Evolutionary conservation across 805 yeast species (phyloP).

Genomic region (Jamesozyma spencerorum): DNA sequence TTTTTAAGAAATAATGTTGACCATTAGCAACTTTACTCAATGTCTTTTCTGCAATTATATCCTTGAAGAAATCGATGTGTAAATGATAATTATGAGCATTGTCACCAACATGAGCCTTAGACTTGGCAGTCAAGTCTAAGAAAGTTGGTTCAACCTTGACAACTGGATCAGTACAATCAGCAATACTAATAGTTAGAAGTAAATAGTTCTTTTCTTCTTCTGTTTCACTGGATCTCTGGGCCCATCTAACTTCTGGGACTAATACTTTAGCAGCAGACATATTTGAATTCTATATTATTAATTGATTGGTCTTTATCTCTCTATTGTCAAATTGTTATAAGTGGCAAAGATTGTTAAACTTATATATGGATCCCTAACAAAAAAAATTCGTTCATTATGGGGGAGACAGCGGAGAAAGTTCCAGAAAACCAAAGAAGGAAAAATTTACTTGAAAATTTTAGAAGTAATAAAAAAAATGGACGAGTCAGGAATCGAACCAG

Average conservation of each 20-base stretch:
- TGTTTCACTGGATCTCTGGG: conserved; percentile 81
- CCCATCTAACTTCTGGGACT: conserved; percentile 72
- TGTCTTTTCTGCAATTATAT: conserved; percentile 60
- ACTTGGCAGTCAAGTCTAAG: conserved; percentile 39
- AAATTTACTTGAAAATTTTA: neutral
- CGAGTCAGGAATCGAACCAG: conserved; percentile 76
- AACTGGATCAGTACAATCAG: conserved; percentile 57
- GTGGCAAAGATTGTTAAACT: neutral
- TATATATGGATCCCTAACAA: neutral
- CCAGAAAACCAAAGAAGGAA: conserved; percentile 1
- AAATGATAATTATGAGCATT: conserved; percentile 44
- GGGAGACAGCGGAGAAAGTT: neutral
- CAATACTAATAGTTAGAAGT: conserved; percentile 61
- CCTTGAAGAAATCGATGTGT: conserved; percentile 65
- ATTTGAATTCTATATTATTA: neutral
- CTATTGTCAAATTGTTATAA: neutral
- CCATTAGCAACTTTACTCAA: conserved; percentile 45
- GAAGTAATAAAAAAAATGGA: conserved; percentile 33
- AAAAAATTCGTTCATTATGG: neutral
- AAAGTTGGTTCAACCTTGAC: conserved; percentile 49
- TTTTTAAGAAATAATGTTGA: conserved; percentile 47
- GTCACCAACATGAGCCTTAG: conserved; percentile 40
- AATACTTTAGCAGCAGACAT: conserved; percentile 9
- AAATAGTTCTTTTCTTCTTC: conserved; percentile 68
- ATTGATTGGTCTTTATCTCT: neutral